Evolutionary conservation across 2,329 filamentous ascomycete species (phyloP), one percentile per base, ranked within the genome.

Genomic region (Cladophialophora yegresii): DNA sequence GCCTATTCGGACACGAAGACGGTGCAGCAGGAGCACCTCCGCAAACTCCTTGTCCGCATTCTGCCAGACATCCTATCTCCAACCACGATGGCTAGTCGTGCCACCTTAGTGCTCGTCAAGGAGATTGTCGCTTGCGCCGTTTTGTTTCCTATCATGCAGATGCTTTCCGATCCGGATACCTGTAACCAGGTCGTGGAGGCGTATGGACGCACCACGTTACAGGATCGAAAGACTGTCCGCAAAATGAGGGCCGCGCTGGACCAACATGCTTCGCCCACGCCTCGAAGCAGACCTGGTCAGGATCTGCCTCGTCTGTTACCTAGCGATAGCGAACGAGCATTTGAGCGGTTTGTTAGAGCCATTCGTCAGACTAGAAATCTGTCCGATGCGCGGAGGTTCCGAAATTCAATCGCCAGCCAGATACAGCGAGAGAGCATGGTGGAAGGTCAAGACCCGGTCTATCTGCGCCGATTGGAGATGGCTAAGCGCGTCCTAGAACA

Each of bases 101-200:
- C 91, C 49, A 93, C 97, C 7, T 86, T 85, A 33, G 89, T 89
- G 40, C 81, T 99, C 60, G 84, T 97, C 65, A 88, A 90, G 71
- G 96, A 99, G 78, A 89, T 99, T 66, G 86, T 97, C n/a, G 84
- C 92, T 23, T 97, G 95, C 76, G 91, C 92, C n/a, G 88, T 99
- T 45, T 80, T 99, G 43, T 88, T 87, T 49, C 95, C 95, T 0
- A 80, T 96, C 23, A 83, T 97, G 74, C 87, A 89, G 71, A 81
- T 92, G 67, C 80, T 99, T 20, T 86, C 91, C 4, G 93, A 99
- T 71, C 93, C 96, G 1, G 96, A 99, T 78, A 96, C 90, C 8
- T 99, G 93, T 93, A 98, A 99, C 73, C 93, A 97, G 76, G 78
- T 96, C 65, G 92, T 98, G 83, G 93, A 98, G 77, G 93, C 89